Conservation (phyloP, 2,329 filamentous ascomycete species). For the Cyclaneusma minus region DNA sequence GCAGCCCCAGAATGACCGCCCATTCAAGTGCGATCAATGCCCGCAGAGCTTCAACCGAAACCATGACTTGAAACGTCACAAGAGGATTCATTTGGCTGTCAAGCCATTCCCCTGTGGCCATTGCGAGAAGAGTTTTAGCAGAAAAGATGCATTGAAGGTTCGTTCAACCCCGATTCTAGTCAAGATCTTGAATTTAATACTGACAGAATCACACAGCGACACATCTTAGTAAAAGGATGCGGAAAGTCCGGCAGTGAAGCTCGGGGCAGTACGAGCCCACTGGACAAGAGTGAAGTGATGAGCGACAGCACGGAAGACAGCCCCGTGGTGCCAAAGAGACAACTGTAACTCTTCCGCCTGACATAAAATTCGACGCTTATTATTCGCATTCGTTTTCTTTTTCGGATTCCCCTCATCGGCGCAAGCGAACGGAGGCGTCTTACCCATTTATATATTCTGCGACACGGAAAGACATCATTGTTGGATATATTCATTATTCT, state of each 20-base stretch:
- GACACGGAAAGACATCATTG: too few species aligned
- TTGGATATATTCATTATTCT: too few species aligned
- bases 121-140: slow-evolving; percentile 92
- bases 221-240: slow-evolving; percentile 53
- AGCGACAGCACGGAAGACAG: slow-evolving; percentile 13
- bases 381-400: too few species aligned
- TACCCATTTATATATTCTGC: too few species aligned
- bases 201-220: slow-evolving; percentile 32
- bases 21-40: slow-evolving; percentile 89
- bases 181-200: slow-evolving; percentile 9
- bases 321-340: slow-evolving; percentile 3
- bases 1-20: slow-evolving; percentile 55
- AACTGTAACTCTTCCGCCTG: slow-evolving; percentile 1
- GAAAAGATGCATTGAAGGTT: slow-evolving; percentile 96
- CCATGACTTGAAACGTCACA: slow-evolving; percentile 90
- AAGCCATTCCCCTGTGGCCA: slow-evolving; percentile 88
- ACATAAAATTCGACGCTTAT: too few species aligned
- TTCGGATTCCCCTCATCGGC: too few species aligned
- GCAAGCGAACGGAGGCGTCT: too few species aligned
- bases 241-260: slow-evolving; percentile 28
- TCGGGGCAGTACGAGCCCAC: slow-evolving; percentile 13
- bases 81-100: slow-evolving; percentile 83
- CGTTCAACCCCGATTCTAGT: slow-evolving; percentile 16
- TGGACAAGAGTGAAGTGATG: slow-evolving; percentile 15
- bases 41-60: slow-evolving; percentile 91